Percentiles rank a stretch among this genome's conserved stretches.
Evolutionary conservation across 2,329 filamentous ascomycete genomes (phyloP).

Genomic region (Grosmannia huntii): DNA sequence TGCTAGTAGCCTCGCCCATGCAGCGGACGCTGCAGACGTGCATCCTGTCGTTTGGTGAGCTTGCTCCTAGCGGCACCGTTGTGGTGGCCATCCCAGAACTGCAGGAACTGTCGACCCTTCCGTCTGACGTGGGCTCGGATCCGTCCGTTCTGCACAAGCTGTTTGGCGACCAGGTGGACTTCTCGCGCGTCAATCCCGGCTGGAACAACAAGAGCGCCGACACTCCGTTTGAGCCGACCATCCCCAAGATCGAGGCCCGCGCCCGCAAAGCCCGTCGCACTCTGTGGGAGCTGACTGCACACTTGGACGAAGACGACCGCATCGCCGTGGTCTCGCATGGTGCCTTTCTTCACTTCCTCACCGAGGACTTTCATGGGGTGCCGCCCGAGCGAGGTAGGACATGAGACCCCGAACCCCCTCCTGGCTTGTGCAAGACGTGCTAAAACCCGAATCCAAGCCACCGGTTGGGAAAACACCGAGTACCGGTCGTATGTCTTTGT

Average conservation of each 20-base stretch:
- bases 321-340: conserved; percentile 73
- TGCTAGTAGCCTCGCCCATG: conserved; percentile 67
- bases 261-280: conserved; percentile 48
- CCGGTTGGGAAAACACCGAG: conserved; percentile 64
- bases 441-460: conserved; percentile 28
- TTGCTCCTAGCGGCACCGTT: conserved; percentile 29
- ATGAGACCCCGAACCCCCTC: neutral
- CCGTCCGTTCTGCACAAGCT: conserved; percentile 41
- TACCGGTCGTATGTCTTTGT: conserved; percentile 55
- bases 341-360: conserved; percentile 73
- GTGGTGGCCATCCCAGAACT: conserved; percentile 60
- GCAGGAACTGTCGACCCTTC: conserved; percentile 64
- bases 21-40: conserved; percentile 72
- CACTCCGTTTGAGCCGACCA: conserved; percentile 32
- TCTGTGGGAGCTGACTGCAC: conserved; percentile 36
- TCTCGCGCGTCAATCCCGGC: conserved; percentile 43
- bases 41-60: conserved; percentile 52
- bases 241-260: conserved; percentile 43
- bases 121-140: conserved; percentile 63
- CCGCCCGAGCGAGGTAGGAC: conserved; percentile 15
- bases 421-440: neutral
- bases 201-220: conserved; percentile 57
- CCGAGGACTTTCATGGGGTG: conserved; percentile 63
- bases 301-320: conserved; percentile 36
- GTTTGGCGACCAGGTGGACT: conserved; percentile 51